phyloP scores from a whole-genome alignment of 768 basidiomycete species.

The Tylopilus balloui region DNA sequence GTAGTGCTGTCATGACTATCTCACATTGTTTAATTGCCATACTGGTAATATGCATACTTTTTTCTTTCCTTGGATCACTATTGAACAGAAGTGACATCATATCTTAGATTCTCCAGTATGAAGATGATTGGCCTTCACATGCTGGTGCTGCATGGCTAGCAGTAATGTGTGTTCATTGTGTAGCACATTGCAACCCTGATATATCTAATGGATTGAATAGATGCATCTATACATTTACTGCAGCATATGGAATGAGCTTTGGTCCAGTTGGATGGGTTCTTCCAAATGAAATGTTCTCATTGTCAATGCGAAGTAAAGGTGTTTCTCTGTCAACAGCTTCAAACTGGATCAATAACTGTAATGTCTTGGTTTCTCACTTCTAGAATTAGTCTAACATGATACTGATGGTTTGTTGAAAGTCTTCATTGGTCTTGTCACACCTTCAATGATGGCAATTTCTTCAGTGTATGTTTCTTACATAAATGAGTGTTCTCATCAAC shows the following conservation, averaged over 20 bases:
- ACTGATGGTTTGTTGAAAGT: slow-evolving; percentile 39
- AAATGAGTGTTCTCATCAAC: neutral
- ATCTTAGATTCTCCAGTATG: slow-evolving; percentile 46
- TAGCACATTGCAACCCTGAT: neutral
- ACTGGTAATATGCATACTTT: slow-evolving; percentile 39
- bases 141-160: slow-evolving; percentile 59
- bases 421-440: slow-evolving; percentile 70
- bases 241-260: slow-evolving; percentile 70
- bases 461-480: slow-evolving; percentile 41
- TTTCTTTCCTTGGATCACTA: neutral
- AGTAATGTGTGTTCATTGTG: slow-evolving; percentile 48
- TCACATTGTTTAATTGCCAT: slow-evolving; percentile 64
- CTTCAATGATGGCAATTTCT: slow-evolving; percentile 57
- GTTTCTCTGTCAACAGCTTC: slow-evolving; percentile 80
- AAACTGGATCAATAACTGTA: slow-evolving; percentile 87
- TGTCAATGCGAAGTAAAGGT: slow-evolving; percentile 75
- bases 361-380: slow-evolving; percentile 11
- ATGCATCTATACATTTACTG: slow-evolving; percentile 70
- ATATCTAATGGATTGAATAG: slow-evolving; percentile 28
- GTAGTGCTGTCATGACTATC: slow-evolving; percentile 57
- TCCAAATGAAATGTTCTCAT: slow-evolving; percentile 77
- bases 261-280: slow-evolving; percentile 84
- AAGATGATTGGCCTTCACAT: slow-evolving; percentile 56
- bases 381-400: neutral
- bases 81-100: neutral